Percentiles rank a stretch among this genome's conserved stretches.
Conservation (phyloP, 495 filamentous ascomycete genomes). For the Venustampulla echinocandica region DNA sequence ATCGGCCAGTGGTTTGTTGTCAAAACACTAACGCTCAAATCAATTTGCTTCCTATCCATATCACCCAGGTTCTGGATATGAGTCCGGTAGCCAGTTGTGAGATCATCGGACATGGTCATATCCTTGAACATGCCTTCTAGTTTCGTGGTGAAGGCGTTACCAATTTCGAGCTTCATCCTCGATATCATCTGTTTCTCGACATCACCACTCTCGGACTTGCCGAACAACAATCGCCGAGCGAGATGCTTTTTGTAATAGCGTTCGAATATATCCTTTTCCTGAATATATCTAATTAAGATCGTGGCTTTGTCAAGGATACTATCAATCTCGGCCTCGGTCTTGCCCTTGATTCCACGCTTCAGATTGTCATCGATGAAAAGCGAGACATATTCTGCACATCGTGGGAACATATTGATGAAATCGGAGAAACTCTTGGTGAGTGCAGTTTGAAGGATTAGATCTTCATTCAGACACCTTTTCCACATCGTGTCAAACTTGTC, state of each 20-base stretch:
- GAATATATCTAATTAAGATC: conserved; percentile 72
- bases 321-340: conserved; percentile 88
- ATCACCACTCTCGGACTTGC: conserved; percentile 78
- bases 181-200: conserved; percentile 92
- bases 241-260: conserved; percentile 98
- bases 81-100: conserved; percentile 64
- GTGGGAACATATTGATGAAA: conserved; percentile 79
- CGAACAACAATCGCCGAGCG: conserved; percentile 72
- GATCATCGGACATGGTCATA: conserved; percentile 81
- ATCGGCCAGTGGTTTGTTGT: conserved; percentile 93
- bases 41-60: conserved; percentile 56
- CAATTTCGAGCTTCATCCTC: conserved; percentile 91
- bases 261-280: conserved; percentile 93
- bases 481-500: conserved; percentile 82
- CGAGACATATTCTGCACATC: conserved; percentile 86
- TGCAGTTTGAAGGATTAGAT: conserved; percentile 70
- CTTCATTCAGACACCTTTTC: conserved; percentile 56
- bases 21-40: conserved; percentile 74
- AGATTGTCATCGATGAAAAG: conserved; percentile 96
- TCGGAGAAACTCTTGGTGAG: conserved; percentile 77
- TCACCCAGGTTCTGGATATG: conserved; percentile 58
- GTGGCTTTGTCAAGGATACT: conserved; percentile 82
- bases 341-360: conserved; percentile 86
- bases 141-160: conserved; percentile 85
- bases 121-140: conserved; percentile 98